A percentile compares a stretch with the other conserved stretches of the same genome.
phyloP scores from a whole-genome alignment of 108 stramenopile genomes.

The Fragilaria crotonensis region DNA sequence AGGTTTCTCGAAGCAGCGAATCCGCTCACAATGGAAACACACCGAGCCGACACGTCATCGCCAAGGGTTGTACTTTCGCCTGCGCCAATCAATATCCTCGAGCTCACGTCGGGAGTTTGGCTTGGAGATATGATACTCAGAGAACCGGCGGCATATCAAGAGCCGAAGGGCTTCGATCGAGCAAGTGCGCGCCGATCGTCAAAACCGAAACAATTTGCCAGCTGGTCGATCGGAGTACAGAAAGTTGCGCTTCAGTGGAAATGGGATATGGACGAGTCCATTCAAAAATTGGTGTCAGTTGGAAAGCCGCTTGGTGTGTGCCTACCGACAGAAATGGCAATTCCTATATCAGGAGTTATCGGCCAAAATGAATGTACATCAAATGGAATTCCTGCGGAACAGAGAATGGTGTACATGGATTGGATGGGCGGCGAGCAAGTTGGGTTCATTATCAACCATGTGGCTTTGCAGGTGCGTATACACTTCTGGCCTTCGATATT shows the following conservation, averaged over 20 bases:
- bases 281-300: slow-evolving; percentile 32
- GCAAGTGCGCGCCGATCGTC: neutral
- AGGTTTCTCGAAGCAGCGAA: neutral
- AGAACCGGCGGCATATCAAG: slow-evolving; percentile 23
- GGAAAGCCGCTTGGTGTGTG: slow-evolving; percentile 31
- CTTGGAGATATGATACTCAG: slow-evolving; percentile 69
- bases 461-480: slow-evolving; percentile 11
- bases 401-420: slow-evolving; percentile 49
- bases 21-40: neutral
- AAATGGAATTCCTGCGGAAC: slow-evolving; percentile 27
- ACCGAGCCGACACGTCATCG: neutral
- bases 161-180: slow-evolving; percentile 4
- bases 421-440: slow-evolving; percentile 23
- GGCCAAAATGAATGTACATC: slow-evolving; percentile 38
- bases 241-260: slow-evolving; percentile 58
- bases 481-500: neutral
- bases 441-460: slow-evolving; percentile 24
- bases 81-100: slow-evolving; percentile 44
- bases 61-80: slow-evolving; percentile 16
- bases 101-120: slow-evolving; percentile 61
- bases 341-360: slow-evolving; percentile 20
- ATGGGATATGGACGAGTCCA: slow-evolving; percentile 61
- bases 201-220: slow-evolving; percentile 38
- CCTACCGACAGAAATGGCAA: slow-evolving; percentile 2
- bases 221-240: slow-evolving; percentile 68